Base-by-base conservation (phyloP, 2,329 filamentous ascomycete genomes). In the Xylariaceae sp. region DNA sequence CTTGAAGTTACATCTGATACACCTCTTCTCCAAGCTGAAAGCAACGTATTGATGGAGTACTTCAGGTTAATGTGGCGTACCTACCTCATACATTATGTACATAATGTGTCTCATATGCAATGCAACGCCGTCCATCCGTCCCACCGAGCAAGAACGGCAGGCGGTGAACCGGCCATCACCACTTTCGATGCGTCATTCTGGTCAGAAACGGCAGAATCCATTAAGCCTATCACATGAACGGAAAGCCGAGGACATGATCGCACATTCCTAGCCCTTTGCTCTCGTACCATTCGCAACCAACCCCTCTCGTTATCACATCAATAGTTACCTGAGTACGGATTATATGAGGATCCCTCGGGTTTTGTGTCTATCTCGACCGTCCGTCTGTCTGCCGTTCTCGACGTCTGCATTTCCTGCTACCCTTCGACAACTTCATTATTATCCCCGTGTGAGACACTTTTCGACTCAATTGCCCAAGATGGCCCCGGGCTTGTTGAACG, bases 401-500 rank as follows among this genome's bases (percentile, higher is more conserved):
- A 18, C 34, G 10, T 47, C 48, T 34, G 35, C 55, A 13, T 51
- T 52, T 23, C 51, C 62, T 53, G 7, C 62, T 53, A 4, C 48
- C 30, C 42, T 49, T 51, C 50, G 47, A 53, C 52, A 48, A 35
- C 18, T 51, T 13, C 53, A 9, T 13, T 56, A 42, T 42, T 42
- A 42, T 42, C 37, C 18, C 15, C 51, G 56, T 51, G 55, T 52
- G n/a, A 59, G 59, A 35, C 44, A 13, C 0, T 64, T 62, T 35
- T 68, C 62, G 3, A 58, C 56, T 11, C 59, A 60, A 54, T 58
- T 62, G 15, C 64, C 63, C 61, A 70, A 64, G 13, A 73, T 72
- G 70, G 63, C 68, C 10, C 60, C 70, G 9, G 69, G 64, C 64
- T 59, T 70, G 35, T 57, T 81, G 48, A 80, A 77, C 61, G 75